Percentiles rank a stretch among this genome's conserved stretches.
Evolutionary conservation across 106 monocot genomes (phyloP).

Genomic region (Dendrobium catenatum): DNA sequence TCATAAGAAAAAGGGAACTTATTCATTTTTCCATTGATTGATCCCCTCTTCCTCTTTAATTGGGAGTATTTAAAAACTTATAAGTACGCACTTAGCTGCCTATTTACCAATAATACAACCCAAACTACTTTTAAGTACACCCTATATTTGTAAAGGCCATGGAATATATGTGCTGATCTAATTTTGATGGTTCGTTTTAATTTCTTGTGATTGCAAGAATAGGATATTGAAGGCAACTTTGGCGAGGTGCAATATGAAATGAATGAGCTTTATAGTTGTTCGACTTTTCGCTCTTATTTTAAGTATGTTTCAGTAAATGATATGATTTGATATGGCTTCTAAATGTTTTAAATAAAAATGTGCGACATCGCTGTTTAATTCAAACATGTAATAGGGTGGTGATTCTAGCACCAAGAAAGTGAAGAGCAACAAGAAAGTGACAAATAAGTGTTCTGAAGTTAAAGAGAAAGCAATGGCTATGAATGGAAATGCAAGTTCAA

Average conservation of each 20-base stretch:
- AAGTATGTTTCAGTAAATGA: no score
- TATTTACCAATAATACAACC: no score
- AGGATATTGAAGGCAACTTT: background rate
- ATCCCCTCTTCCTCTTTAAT: no score
- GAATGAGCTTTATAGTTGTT: background rate
- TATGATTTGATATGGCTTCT: background rate
- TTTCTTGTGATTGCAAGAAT: background rate
- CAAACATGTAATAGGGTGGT: conserved; percentile 17
- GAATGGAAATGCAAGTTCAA: conserved; percentile 14
- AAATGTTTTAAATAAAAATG: background rate
- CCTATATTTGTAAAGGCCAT: background rate
- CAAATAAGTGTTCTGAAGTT: conserved; percentile 5
- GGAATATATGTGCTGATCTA: background rate
- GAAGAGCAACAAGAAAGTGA: conserved; percentile 21
- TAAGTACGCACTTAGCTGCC: no score
- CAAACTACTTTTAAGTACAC: no score
- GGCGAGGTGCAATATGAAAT: background rate
- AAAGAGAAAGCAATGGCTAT: conserved; percentile 11
- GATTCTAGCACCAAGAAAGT: conserved; percentile 21
- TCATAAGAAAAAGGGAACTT: no score
- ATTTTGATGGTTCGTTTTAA: background rate
- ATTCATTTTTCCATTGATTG: no score
- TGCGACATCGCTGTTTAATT: background rate
- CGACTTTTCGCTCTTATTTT: no score
- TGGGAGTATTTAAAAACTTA: no score